Evolutionary conservation across 1,284 basidiomycete species (phyloP).

Genomic region (Phaffia rhodozyma): DNA sequence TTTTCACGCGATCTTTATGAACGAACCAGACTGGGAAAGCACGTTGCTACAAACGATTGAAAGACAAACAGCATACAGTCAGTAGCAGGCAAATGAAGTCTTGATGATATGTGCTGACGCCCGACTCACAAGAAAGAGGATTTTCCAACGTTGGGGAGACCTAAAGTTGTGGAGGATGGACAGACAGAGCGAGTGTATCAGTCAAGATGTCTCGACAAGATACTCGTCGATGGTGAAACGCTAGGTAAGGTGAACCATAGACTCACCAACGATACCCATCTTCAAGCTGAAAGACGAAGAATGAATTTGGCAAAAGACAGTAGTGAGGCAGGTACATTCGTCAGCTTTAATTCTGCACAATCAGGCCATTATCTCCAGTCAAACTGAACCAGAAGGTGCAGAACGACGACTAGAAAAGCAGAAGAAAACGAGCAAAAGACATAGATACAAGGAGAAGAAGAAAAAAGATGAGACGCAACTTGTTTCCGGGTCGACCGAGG

Average conservation of each 20-base stretch:
- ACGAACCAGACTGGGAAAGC: constrained; percentile 72
- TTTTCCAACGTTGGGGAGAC: constrained; percentile 88
- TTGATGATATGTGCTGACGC: too few species aligned
- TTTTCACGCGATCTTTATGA: constrained; percentile 25
- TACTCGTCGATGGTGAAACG: neutral
- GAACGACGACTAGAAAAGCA: neutral
- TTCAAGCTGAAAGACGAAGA: constrained; percentile 26
- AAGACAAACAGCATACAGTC: constrained; percentile 25
- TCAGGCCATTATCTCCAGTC: neutral
- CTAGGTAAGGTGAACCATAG: constrained; percentile 16
- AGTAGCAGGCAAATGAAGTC: neutral
- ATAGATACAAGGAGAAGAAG: too few species aligned
- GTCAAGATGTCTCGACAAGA: constrained; percentile 21
- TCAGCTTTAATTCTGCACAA: neutral
- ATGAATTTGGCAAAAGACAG: neutral
- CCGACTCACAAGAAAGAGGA: constrained; percentile 60
- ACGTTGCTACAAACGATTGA: constrained; percentile 49
- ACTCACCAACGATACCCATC: constrained; percentile 89
- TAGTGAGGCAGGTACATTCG: neutral
- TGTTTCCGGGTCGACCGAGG: constrained; percentile 82
- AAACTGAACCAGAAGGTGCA: neutral
- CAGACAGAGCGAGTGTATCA: constrained; percentile 15
- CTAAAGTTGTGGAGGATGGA: constrained; percentile 33
- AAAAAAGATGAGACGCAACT: constrained; percentile 29
- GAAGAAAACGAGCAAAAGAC: neutral